A percentile compares a stretch with the other conserved stretches of the same genome.
phyloP scores from a whole-genome alignment of 805 yeast genomes.

The Ogataea nitratoaversa region DNA sequence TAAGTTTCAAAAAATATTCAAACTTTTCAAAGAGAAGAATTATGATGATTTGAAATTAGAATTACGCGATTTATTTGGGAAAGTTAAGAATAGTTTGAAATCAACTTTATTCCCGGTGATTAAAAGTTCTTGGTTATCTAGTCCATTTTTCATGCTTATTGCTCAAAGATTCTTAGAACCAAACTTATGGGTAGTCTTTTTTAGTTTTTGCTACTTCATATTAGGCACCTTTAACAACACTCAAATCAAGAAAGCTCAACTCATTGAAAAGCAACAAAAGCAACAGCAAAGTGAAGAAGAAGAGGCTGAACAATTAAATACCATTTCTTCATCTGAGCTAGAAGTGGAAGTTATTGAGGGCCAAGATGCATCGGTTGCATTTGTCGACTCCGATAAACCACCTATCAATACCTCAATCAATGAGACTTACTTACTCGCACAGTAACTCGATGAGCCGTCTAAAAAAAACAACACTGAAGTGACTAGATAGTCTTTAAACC shows the following conservation, averaged over 20 bases:
- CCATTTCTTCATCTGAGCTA: slow-evolving; percentile 7
- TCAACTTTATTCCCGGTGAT: slow-evolving; percentile 44
- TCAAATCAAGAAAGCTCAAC: slow-evolving; percentile 36
- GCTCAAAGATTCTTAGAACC: slow-evolving; percentile 58
- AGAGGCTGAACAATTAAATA: slow-evolving; percentile 5
- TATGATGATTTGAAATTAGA: slow-evolving; percentile 13
- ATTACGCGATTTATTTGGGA: slow-evolving; percentile 5
- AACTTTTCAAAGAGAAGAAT: slow-evolving; percentile 5
- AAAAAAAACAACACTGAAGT: too few species aligned
- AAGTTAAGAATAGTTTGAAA: slow-evolving; percentile 33
- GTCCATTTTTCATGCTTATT: slow-evolving; percentile 44
- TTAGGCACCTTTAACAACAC: slow-evolving; percentile 62
- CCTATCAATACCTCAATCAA: too few species aligned
- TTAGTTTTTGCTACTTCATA: slow-evolving; percentile 52
- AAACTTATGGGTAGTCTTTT: slow-evolving; percentile 62
- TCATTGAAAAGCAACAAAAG: slow-evolving; percentile 3
- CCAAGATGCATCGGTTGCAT: slow-evolving; percentile 5
- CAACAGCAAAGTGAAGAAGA: slow-evolving; percentile 4
- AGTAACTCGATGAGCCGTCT: too few species aligned
- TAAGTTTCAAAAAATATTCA: slow-evolving; percentile 5
- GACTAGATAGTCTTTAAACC: too few species aligned
- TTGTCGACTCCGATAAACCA: slow-evolving; percentile 5
- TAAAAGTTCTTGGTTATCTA: slow-evolving; percentile 51
- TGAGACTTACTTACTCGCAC: too few species aligned
- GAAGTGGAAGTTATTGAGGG: slow-evolving; percentile 14